These are phyloP conservation scores for Botryotinia calthae DNA, from an alignment of 2,329 filamentous ascomycete species.

Conservation along the genomic window DNA sequence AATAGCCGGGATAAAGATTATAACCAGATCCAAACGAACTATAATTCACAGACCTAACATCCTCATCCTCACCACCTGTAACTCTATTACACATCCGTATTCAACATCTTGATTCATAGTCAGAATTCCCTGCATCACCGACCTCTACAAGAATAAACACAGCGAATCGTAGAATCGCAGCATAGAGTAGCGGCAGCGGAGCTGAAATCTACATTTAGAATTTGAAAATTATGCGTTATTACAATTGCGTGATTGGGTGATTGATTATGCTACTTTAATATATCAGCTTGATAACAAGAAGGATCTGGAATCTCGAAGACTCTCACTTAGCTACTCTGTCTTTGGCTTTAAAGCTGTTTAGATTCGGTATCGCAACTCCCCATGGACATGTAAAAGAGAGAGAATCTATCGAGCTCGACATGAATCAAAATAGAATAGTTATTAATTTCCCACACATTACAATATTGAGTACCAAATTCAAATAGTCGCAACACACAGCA, in stretches of 20 bases:
- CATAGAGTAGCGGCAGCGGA: background rate
- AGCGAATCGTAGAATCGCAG: background rate
- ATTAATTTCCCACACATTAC: background rate
- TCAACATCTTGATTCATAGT: background rate
- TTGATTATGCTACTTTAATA: background rate
- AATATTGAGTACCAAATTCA: background rate
- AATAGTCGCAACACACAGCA: background rate
- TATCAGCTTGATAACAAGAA: fast-evolving
- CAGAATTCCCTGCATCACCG: background rate
- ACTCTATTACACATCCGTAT: background rate
- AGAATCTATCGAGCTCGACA: too few relatives aligned
- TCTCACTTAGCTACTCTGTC: background rate
- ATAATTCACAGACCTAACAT: background rate
- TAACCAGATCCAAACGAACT: fast-evolving
- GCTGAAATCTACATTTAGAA: too few relatives aligned
- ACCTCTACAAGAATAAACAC: background rate
- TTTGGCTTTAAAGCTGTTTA: background rate
- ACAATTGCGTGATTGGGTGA: background rate
- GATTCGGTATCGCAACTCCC: background rate
- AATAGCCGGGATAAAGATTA: fast-evolving
- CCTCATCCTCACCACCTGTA: background rate
- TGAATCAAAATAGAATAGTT: background rate
- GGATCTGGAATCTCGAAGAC: background rate
- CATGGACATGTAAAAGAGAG: too few relatives aligned
- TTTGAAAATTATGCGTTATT: too few relatives aligned